Percentiles rank a stretch among this genome's conserved stretches.
Conservation (phyloP, 495 filamentous ascomycete genomes). For the Opeltia flavorubescens region DNA sequence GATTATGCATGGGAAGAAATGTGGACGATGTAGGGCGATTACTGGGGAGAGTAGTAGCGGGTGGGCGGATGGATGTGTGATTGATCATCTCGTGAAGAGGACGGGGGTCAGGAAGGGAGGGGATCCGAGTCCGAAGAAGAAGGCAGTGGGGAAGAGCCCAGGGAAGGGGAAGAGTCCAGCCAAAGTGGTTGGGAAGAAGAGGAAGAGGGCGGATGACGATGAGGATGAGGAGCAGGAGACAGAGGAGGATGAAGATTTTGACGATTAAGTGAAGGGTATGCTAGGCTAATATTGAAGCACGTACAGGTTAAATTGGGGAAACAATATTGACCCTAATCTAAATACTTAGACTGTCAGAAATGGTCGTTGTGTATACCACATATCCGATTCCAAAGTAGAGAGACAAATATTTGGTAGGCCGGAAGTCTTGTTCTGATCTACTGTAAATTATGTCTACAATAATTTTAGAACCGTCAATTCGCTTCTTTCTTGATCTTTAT, state of each 20-base stretch:
- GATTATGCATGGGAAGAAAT: conserved; percentile 72
- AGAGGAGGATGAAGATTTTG: not conserved
- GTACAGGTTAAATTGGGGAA: too few relatives aligned
- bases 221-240: not conserved
- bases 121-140: conserved; percentile 1
- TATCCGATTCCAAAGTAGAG: too few relatives aligned
- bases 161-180: not conserved
- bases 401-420: too few relatives aligned
- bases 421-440: too few relatives aligned
- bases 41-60: conserved; percentile 29
- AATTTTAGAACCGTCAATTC: too few relatives aligned
- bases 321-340: too few relatives aligned
- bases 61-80: conserved; percentile 35
- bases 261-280: too few relatives aligned
- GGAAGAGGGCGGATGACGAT: not conserved
- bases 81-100: conserved; percentile 35
- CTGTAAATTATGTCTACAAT: too few relatives aligned
- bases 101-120: conserved; percentile 28
- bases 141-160: conserved; percentile 1
- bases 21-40: conserved; percentile 57
- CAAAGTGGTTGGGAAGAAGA: not conserved
- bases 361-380: too few relatives aligned
- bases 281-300: too few relatives aligned
- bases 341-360: too few relatives aligned
- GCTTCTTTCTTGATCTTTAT: too few relatives aligned